These are phyloP conservation scores for Linum lewisii DNA, from an alignment of 345 rosid genomes.

Conservation along the genomic window DNA sequence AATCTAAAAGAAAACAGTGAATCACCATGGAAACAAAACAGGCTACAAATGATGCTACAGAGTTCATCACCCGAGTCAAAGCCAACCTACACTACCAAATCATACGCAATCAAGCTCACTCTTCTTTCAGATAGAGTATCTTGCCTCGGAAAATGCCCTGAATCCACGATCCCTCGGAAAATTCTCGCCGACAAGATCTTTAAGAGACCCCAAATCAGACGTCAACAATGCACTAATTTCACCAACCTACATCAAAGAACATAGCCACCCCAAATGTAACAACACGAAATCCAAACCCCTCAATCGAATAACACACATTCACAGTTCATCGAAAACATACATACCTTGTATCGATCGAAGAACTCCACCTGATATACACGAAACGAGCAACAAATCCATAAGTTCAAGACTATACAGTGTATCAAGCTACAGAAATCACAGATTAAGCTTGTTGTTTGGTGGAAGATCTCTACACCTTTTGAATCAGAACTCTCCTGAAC, in stretches of 20 bases:
- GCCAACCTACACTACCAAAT: conserved; percentile 18
- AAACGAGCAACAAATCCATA: not conserved
- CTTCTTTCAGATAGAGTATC: conserved; percentile 51
- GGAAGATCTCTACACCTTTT: conserved; percentile 74
- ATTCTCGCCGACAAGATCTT: conserved; percentile 73
- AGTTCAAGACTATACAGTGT: not conserved
- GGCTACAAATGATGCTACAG: not conserved
- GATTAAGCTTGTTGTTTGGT: too few species aligned
- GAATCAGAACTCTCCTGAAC: conserved; percentile 68
- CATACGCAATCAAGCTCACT: conserved; percentile 45
- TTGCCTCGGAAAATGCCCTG: conserved; percentile 98
- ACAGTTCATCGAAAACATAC: conserved; percentile 4
- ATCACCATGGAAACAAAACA: not conserved
- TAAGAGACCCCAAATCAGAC: conserved; percentile 82
- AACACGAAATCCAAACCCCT: too few species aligned
- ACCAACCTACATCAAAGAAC: conserved; percentile 45
- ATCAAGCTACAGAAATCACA: not conserved
- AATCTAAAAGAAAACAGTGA: not conserved
- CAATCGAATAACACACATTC: not conserved
- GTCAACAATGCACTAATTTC: conserved; percentile 79
- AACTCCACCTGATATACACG: conserved; percentile 55
- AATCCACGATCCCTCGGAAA: conserved; percentile 94
- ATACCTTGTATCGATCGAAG: conserved; percentile 90
- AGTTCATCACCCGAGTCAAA: conserved; percentile 9
- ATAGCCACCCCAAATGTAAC: not conserved